Evolutionary conservation across 345 rosid genomes (phyloP), one percentile per base, ranked within the genome.

Genomic region (Pelargonium nanum): DNA sequence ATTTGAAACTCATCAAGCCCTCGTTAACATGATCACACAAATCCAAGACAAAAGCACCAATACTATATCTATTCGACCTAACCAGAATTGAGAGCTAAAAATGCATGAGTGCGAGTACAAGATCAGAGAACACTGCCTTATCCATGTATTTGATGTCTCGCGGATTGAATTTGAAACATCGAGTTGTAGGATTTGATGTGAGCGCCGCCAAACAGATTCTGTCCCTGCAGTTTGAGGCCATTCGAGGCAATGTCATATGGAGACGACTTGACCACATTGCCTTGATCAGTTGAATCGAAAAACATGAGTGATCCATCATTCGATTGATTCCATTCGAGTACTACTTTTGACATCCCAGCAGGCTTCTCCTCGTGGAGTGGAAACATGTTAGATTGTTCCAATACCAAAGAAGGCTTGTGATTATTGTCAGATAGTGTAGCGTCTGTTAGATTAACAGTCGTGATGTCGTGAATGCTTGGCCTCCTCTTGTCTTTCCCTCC

Each of bases 201-300:
- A 10, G 45, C 1, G 6, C 45, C 45, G 1, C 45, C 45, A 9
- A 34, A 34, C 54, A 17, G 54, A 51, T 51, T 51, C 54, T 51
- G 54, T 17, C 54, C 54, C 22, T 45, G 52, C 17, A 45, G 15
- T 45, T 45, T 45, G 10, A 17, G 54, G 21, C 54, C 54, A 51
- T 51, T 17, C 22, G n/a, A 48, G 52, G 6, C 10, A 9, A 48
- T 48, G 24, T 66, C 71, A 56, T 55, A 69, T 0, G 70, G 68
- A 22, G 81, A 72, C 24, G 84, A 58, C 55, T 54, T 15, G 24
- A n/a, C n/a, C n/a, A 58, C 58, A 71, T 73, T 69, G 19, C 70
- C 72, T n/a, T n/a, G n/a, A 28, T 68, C 21, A 65, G 23, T 26
- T 2, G 81, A 71, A 63, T 63, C 70, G 24, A 73, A 67, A 55